These are phyloP conservation scores for Spinellus fusiger DNA, from an alignment of 192 early-diverging fungal genomes.

Conservation along the genomic window DNA sequence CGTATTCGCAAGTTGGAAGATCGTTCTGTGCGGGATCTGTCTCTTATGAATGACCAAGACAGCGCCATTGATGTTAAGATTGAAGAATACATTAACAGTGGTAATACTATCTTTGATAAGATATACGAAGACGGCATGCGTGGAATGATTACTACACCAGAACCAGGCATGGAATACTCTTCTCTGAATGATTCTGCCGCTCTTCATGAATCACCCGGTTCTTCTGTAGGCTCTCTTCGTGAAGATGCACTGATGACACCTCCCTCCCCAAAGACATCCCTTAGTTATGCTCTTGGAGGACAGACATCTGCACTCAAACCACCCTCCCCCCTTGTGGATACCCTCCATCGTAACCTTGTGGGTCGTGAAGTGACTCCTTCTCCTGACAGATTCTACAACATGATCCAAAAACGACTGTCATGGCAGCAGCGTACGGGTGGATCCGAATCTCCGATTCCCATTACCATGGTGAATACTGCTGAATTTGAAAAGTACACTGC, in stretches of 20 bases:
- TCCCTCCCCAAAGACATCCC: conserved; percentile 1
- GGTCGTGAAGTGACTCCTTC: conserved; percentile 20
- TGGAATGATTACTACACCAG: conserved; percentile 22
- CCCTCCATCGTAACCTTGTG: neutral
- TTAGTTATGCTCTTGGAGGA: neutral
- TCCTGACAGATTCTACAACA: conserved; percentile 26
- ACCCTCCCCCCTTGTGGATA: neutral
- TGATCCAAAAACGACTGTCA: conserved; percentile 27
- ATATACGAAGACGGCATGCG: conserved; percentile 32
- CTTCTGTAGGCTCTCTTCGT: neutral
- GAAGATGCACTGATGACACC: neutral
- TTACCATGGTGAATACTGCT: conserved; percentile 10
- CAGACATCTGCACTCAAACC: neutral
- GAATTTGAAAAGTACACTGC: conserved; percentile 21
- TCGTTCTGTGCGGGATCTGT: neutral
- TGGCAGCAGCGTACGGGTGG: conserved; percentile 10
- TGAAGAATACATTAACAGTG: conserved; percentile 20
- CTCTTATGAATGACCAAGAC: neutral
- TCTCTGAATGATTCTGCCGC: neutral
- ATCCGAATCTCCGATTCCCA: conserved; percentile 7
- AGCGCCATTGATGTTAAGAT: conserved; percentile 4
- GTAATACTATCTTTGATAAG: conserved; percentile 33
- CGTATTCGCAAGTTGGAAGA: conserved; percentile 14
- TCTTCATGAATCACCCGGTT: neutral
- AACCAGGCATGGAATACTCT: neutral